Conservation (phyloP, 805 yeast genomes). For the Cyberlindnera maritima region DNA sequence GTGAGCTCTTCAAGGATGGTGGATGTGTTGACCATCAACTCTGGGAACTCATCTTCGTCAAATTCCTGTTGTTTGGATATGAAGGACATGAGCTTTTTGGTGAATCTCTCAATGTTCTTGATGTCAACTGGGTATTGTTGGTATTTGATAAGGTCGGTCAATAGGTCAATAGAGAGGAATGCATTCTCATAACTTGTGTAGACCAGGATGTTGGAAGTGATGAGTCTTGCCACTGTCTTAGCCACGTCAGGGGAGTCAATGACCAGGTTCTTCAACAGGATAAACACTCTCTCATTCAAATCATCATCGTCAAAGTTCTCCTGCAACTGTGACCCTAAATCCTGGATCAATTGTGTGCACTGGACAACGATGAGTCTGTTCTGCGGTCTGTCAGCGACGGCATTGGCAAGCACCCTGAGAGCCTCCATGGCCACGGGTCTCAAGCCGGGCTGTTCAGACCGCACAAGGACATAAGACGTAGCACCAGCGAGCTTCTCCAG, state of each 20-base stretch:
- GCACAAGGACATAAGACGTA: conserved; percentile 12
- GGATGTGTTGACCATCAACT: conserved; percentile 17
- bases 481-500: conserved; percentile 16
- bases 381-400: conserved; percentile 26
- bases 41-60: conserved; percentile 27
- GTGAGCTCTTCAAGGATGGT: conserved; percentile 22
- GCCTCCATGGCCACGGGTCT: conserved; percentile 18
- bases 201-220: conserved; percentile 15
- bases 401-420: conserved; percentile 26
- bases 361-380: conserved; percentile 19
- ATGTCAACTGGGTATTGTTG: conserved; percentile 7
- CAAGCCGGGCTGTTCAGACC: background rate
- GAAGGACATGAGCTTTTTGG: conserved; percentile 8
- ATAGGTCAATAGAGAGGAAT: conserved; percentile 17
- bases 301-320: conserved; percentile 24
- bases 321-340: conserved; percentile 11
- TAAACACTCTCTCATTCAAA: conserved; percentile 17
- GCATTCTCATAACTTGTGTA: conserved; percentile 14
- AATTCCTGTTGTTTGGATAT: conserved; percentile 2
- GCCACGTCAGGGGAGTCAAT: conserved; percentile 19
- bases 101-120: conserved; percentile 10
- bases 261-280: conserved; percentile 21
- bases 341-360: conserved; percentile 7
- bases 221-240: conserved; percentile 7
- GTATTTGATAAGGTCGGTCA: conserved; percentile 16